phyloP scores from a whole-genome alignment of 78 protist species.

The Dictyostelium citrinum region DNA sequence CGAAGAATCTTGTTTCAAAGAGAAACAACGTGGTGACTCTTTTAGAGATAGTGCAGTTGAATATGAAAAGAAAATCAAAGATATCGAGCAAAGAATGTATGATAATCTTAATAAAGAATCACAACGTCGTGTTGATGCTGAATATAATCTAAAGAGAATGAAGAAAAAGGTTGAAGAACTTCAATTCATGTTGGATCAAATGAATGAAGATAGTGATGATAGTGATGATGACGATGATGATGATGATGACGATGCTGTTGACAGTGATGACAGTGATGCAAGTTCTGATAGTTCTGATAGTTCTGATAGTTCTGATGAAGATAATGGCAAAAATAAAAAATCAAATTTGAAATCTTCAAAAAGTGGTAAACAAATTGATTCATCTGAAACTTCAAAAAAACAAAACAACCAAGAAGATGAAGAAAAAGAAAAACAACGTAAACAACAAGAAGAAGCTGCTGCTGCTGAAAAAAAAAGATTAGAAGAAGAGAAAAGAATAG shows the following conservation, averaged over 20 bases:
- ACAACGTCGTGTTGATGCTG: constrained; percentile 44
- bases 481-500: background rate
- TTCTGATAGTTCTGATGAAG: background rate
- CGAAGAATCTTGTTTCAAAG: constrained; percentile 20
- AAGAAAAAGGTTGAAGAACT: constrained; percentile 62
- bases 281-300: background rate
- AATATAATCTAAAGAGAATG: constrained; percentile 42
- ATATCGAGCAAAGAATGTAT: constrained; percentile 50
- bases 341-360: background rate
- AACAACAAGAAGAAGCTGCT: background rate
- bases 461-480: background rate
- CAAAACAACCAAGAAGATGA: background rate
- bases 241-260: background rate
- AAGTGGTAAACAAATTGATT: background rate
- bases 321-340: background rate
- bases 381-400: background rate
- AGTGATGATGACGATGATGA: background rate
- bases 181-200: constrained; percentile 34
- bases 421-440: background rate
- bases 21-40: constrained; percentile 62
- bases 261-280: constrained; percentile 6
- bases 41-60: constrained; percentile 57
- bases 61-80: constrained; percentile 52
- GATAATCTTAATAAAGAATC: constrained; percentile 54
- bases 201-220: constrained; percentile 1